Evolutionary conservation across 75 land plant genomes (phyloP).

Genomic region (Cunninghamia lanceolata): DNA sequence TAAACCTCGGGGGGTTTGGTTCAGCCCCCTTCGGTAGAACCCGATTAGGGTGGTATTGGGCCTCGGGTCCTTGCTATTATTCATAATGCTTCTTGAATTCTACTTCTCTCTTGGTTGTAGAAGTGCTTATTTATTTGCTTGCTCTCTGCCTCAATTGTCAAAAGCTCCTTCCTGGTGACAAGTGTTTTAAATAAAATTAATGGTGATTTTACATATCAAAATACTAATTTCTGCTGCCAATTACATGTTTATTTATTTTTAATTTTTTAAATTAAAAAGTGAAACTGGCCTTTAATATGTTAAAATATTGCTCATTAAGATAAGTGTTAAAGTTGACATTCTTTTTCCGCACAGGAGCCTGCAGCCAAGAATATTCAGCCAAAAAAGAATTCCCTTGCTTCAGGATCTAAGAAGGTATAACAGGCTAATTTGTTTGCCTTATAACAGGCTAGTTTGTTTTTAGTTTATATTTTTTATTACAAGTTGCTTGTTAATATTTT

Average conservation of each 20-base stretch:
- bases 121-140: too few species aligned
- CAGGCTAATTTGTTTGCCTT: neutral
- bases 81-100: neutral
- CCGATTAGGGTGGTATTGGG: too few species aligned
- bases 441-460: neutral
- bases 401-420: neutral
- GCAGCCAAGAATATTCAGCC: neutral
- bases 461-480: too few species aligned
- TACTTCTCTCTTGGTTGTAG: too few species aligned
- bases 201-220: neutral
- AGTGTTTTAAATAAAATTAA: too few species aligned
- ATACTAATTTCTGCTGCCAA: neutral
- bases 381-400: neutral
- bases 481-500: too few species aligned
- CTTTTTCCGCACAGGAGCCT: neutral
- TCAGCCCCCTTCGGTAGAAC: too few species aligned
- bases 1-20: too few species aligned
- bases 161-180: neutral
- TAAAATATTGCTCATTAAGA: neutral
- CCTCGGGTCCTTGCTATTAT: too few species aligned
- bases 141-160: neutral
- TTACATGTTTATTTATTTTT: neutral
- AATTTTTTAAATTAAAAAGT: too few species aligned
- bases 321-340: neutral
- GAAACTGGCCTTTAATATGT: too few species aligned